Evolutionary conservation across 2,329 filamentous ascomycete genomes (phyloP).

Genomic region (Colletotrichum viniferum): DNA sequence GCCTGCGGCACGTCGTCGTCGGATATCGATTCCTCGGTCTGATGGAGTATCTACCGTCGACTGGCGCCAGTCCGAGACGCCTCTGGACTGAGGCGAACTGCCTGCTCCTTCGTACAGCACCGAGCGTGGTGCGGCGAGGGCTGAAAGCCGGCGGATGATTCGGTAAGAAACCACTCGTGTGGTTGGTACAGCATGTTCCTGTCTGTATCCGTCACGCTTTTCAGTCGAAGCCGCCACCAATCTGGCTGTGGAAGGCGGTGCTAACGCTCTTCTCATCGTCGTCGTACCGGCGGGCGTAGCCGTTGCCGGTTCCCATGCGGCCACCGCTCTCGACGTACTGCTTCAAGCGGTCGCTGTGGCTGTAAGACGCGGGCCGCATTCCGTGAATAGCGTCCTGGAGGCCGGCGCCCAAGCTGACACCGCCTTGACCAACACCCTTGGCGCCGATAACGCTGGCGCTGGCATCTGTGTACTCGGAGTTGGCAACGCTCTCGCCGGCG

Average conservation of each 20-base stretch:
- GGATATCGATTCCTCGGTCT: not conserved
- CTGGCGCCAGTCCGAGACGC: not conserved
- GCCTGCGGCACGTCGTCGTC: slow-evolving; percentile 18
- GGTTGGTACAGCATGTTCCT: slow-evolving; percentile 14
- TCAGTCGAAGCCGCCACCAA: slow-evolving; percentile 69
- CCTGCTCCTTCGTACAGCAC: slow-evolving; percentile 17
- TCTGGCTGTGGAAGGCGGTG: slow-evolving; percentile 95
- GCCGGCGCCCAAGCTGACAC: slow-evolving; percentile 84
- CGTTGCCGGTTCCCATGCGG: slow-evolving; percentile 67
- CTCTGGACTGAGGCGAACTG: slow-evolving; percentile 6
- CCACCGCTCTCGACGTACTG: slow-evolving; percentile 90
- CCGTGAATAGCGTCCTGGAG: slow-evolving; percentile 75
- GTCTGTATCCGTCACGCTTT: slow-evolving; percentile 19
- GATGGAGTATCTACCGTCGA: not conserved
- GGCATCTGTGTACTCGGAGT: slow-evolving; percentile 86
- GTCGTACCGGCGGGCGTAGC: slow-evolving; percentile 69
- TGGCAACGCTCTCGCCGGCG: slow-evolving; percentile 90
- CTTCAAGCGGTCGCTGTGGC: slow-evolving; percentile 88
- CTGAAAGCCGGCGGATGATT: slow-evolving; percentile 17
- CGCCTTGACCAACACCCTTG: slow-evolving; percentile 79
- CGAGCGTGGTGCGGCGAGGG: slow-evolving; percentile 20
- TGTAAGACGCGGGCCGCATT: slow-evolving; percentile 64
- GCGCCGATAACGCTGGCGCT: slow-evolving; percentile 78
- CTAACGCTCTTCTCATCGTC: slow-evolving; percentile 96
- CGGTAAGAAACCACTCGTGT: slow-evolving; percentile 12